These are phyloP conservation scores for Aspergillus sp. DNA, from an alignment of 2,329 filamentous ascomycete species.

Conservation along the genomic window DNA sequence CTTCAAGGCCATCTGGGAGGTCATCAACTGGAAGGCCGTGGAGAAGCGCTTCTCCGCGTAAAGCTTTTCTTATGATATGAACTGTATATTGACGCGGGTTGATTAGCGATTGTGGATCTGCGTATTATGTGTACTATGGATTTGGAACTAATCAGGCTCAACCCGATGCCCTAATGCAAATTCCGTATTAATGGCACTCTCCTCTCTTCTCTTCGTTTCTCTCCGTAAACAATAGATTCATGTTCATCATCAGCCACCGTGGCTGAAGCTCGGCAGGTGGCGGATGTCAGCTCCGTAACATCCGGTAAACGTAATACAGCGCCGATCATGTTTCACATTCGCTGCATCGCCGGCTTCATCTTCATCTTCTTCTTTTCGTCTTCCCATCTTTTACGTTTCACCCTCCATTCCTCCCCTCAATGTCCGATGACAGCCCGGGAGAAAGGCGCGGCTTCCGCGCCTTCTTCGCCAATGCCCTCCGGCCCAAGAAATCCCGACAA, in stretches of 20 bases:
- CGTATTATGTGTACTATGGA: conserved; percentile 10
- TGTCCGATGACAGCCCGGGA: conserved; percentile 36
- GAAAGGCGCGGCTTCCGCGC: conserved; percentile 32
- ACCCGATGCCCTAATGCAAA: conserved; percentile 12
- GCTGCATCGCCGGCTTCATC: neutral
- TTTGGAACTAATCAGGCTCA: conserved; percentile 13
- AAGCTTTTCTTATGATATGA: conserved; percentile 14
- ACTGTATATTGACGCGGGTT: conserved; percentile 16
- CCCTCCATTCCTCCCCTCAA: conserved; percentile 20
- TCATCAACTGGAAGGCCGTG: conserved; percentile 92
- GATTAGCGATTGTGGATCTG: conserved; percentile 13
- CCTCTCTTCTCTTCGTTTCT: neutral
- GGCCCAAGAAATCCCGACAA: conserved; percentile 40
- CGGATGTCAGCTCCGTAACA: conserved; percentile 1
- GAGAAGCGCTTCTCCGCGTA: conserved; percentile 68
- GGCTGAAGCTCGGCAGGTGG: conserved; percentile 5
- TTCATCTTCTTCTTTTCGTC: neutral
- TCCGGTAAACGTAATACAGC: conserved; percentile 2
- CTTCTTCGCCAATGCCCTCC: conserved; percentile 33
- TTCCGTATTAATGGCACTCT: neutral
- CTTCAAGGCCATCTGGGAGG: conserved; percentile 90
- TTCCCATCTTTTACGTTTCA: neutral
- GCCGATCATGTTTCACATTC: neutral
- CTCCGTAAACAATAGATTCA: neutral
- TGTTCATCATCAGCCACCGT: conserved; percentile 5